These are phyloP conservation scores for Gillenia trifoliata DNA, from an alignment of 306 rosid species.

Conservation along the genomic window DNA sequence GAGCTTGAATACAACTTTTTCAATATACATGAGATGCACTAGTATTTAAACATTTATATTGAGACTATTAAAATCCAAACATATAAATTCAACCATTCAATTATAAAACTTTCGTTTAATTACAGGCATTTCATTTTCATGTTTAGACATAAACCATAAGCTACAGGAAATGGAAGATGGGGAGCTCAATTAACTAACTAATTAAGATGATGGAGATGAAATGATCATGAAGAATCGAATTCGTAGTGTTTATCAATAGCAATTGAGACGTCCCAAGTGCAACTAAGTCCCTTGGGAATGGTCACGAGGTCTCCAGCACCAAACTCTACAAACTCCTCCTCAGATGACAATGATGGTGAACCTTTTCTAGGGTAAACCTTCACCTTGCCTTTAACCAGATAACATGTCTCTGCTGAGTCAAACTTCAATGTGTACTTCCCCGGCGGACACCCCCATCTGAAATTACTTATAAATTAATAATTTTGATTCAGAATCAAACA, in stretches of 20 bases:
- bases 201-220: background rate
- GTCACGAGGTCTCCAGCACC: constrained; percentile 90
- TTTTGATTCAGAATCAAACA: background rate
- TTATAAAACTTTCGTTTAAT: no score
- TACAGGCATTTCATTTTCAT: background rate
- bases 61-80: background rate
- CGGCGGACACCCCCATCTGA: constrained; percentile 93
- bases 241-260: constrained; percentile 81
- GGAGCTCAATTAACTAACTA: background rate
- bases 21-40: background rate
- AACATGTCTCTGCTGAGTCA: constrained; percentile 82
- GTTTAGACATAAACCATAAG: background rate
- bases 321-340: constrained; percentile 50
- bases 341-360: constrained; percentile 8
- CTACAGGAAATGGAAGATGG: background rate
- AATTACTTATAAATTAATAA: background rate
- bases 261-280: constrained; percentile 86
- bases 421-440: constrained; percentile 80
- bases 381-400: constrained; percentile 78
- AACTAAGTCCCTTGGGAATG: constrained; percentile 76
- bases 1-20: no score
- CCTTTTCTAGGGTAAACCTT: constrained; percentile 68
- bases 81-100: no score
- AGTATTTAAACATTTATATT: no score
- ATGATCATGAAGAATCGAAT: constrained; percentile 48